phyloP scores from a whole-genome alignment of 352 stramenopile species.

The Pythium brassicae region DNA sequence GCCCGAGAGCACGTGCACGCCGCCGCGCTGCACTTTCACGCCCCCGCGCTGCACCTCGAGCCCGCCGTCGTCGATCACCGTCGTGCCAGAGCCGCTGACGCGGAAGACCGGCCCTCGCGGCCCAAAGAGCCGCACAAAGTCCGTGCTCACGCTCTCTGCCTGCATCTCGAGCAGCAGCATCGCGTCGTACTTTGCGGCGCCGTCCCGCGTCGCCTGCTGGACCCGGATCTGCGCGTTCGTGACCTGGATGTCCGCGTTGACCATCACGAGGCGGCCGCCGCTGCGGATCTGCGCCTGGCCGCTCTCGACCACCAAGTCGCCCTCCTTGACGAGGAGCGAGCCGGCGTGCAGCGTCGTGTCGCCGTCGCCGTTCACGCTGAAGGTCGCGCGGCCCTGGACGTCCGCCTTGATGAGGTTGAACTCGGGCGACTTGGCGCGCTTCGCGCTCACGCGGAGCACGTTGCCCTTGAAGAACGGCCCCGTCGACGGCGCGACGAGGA shows the following conservation, averaged over 20 bases:
- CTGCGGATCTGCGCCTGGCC: slow-evolving; percentile 30
- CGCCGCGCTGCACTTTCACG: slow-evolving; percentile 49
- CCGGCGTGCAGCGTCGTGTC: slow-evolving; percentile 38
- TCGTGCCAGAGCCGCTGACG: slow-evolving; percentile 43
- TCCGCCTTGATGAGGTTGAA: slow-evolving; percentile 76
- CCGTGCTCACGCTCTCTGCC: slow-evolving; percentile 8
- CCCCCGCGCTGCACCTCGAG: slow-evolving; percentile 57
- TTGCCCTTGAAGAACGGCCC: slow-evolving; percentile 74
- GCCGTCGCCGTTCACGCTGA: slow-evolving; percentile 59
- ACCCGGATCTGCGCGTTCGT: slow-evolving; percentile 39
- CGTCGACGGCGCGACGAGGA: slow-evolving; percentile 36
- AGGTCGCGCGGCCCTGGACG: slow-evolving; percentile 33
- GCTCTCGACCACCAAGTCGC: slow-evolving; percentile 47
- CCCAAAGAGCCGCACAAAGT: slow-evolving; percentile 48
- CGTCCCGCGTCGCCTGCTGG: slow-evolving; percentile 13
- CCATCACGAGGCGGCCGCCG: slow-evolving; percentile 37
- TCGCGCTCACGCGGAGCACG: slow-evolving; percentile 48
- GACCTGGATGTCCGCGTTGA: slow-evolving; percentile 34
- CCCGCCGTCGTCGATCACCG: slow-evolving; percentile 50
- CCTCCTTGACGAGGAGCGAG: slow-evolving; percentile 36
- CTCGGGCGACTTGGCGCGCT: slow-evolving; percentile 32
- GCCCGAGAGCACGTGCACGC: slow-evolving; percentile 54
- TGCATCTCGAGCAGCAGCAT: slow-evolving; percentile 36
- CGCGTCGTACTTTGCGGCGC: slow-evolving; percentile 8
- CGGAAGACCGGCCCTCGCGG: slow-evolving; percentile 39